Base-by-base conservation (phyloP, 2,329 filamentous ascomycete genomes). In the Penicillium vulpinum region DNA sequence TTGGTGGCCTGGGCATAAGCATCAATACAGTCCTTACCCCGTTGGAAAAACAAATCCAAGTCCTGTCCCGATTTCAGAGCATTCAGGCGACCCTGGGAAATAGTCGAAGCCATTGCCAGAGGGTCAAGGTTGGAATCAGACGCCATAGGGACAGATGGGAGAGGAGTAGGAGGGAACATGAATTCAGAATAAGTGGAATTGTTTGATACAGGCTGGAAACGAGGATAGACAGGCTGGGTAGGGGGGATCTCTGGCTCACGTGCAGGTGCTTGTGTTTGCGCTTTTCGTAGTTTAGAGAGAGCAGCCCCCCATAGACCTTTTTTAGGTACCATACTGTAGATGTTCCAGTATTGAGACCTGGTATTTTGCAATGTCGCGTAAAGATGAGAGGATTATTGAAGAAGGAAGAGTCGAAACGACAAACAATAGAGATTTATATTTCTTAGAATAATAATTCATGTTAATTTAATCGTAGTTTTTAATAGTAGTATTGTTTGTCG, bases 111-210 rank as follows among this genome's bases (percentile, higher is more conserved):
- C 53, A 56, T 44, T 16, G 18, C 5, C 6, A 40, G 26, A 26
- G 40, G 53, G n/a, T 51, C 26, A 5, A 41, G 13, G 1, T 40
- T 51, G 13, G 38, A 13, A 16, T 39, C 52, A 60, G 40, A 55
- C 6, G n/a, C 21, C 56, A 40, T 67, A 61, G 21, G 67, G 33
- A 49, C 28, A 18, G 38, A 63, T 63, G 35, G 54, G 56, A 24
- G 59, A 31, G 26, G 59, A 24, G 44, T 46, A 1, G 44, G 44
- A 11, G 44, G 44, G 44, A 46, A 46, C 44, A 46, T 46, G 18
- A 35, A 22, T 35, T 46, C 29, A 33, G 44, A 46, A 46, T 46
- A 46, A 24, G n/a, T 31, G 44, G 44, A 16, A 2, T 33, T 15
- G 9, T 46, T 7, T 3, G 44, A 35, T 3, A 35, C 29, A 6